These are phyloP conservation scores for Puccinia polysora DNA, from an alignment of 1,284 basidiomycete species.

Conservation along the genomic window DNA sequence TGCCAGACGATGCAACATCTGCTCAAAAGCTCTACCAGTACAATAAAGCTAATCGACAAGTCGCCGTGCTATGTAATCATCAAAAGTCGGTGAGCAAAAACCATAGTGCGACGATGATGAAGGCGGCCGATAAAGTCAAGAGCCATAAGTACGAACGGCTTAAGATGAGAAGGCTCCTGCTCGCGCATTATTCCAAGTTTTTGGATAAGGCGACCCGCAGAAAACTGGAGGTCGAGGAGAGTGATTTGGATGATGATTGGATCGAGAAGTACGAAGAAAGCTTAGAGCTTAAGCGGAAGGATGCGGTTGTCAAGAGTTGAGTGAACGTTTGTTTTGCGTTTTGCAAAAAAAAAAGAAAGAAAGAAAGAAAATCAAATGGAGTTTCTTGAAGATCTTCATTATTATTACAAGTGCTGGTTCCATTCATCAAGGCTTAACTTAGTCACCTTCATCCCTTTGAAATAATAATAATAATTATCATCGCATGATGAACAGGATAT, in stretches of 20 bases:
- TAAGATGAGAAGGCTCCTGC: slow-evolving; percentile 77
- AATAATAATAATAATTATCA: no score
- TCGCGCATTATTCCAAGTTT: slow-evolving; percentile 62
- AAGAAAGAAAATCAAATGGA: slow-evolving; percentile 58
- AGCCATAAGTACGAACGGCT: slow-evolving; percentile 87
- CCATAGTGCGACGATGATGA: slow-evolving; percentile 84
- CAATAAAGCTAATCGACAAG: slow-evolving; percentile 89
- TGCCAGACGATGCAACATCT: slow-evolving; percentile 65
- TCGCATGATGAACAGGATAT: no score
- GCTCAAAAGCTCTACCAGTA: slow-evolving; percentile 92
- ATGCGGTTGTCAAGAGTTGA: slow-evolving; percentile 70
- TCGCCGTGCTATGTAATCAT: slow-evolving; percentile 96
- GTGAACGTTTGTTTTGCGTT: neutral
- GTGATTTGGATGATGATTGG: slow-evolving; percentile 88
- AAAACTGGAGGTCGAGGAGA: slow-evolving; percentile 71
- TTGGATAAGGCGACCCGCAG: slow-evolving; percentile 68
- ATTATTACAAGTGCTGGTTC: no score
- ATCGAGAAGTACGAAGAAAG: slow-evolving; percentile 75
- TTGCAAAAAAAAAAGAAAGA: slow-evolving; percentile 45
- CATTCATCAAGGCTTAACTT: no score
- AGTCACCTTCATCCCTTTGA: no score
- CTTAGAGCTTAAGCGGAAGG: slow-evolving; percentile 58
- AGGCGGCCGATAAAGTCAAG: slow-evolving; percentile 70
- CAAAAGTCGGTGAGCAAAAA: slow-evolving; percentile 85
- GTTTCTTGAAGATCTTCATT: no score